Percentiles rank a stretch among this genome's conserved stretches.
Conservation (phyloP, 2,329 filamentous ascomycete species). For the Calonectria honghensis region DNA sequence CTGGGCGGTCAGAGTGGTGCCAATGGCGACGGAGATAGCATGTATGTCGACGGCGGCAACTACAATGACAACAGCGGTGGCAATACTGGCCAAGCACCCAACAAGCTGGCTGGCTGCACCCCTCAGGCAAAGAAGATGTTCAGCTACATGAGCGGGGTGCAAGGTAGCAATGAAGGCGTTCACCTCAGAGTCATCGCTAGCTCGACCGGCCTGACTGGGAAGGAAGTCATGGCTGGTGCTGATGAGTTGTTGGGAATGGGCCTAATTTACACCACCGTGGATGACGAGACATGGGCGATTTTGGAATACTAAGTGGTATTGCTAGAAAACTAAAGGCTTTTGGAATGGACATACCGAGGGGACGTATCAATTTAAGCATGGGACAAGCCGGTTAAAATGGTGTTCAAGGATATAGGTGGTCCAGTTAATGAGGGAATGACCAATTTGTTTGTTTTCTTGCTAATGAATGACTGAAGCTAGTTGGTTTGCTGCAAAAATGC, state of each 20-base stretch:
- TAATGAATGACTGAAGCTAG: conserved; percentile 56
- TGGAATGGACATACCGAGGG: neutral
- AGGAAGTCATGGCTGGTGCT: conserved; percentile 84
- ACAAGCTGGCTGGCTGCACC: conserved; percentile 70
- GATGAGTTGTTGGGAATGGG: conserved; percentile 86
- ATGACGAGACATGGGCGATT: conserved; percentile 94
- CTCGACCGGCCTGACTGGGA: conserved; percentile 77
- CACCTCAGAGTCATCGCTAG: conserved; percentile 86
- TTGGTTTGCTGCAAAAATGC: conserved; percentile 35
- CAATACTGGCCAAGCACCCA: conserved; percentile 61
- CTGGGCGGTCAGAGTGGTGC: conserved; percentile 64
- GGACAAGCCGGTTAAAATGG: conserved; percentile 52
- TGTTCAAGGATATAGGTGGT: conserved; percentile 51
- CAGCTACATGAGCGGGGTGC: conserved; percentile 78
- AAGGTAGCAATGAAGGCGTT: conserved; percentile 87
- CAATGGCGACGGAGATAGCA: conserved; percentile 67
- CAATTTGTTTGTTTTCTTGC: conserved; percentile 47
- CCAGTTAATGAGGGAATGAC: conserved; percentile 55
- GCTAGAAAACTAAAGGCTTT: conserved; percentile 10
- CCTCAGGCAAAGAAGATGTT: conserved; percentile 81
- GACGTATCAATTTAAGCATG: conserved; percentile 28
- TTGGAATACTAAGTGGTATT: conserved; percentile 76
- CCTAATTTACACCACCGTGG: conserved; percentile 91
- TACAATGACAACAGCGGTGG: conserved; percentile 61
- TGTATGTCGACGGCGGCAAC: conserved; percentile 73